These are phyloP conservation scores for Alternaria hordeiaustralica DNA, from an alignment of 2,329 filamentous ascomycete genomes.

Conservation along the genomic window DNA sequence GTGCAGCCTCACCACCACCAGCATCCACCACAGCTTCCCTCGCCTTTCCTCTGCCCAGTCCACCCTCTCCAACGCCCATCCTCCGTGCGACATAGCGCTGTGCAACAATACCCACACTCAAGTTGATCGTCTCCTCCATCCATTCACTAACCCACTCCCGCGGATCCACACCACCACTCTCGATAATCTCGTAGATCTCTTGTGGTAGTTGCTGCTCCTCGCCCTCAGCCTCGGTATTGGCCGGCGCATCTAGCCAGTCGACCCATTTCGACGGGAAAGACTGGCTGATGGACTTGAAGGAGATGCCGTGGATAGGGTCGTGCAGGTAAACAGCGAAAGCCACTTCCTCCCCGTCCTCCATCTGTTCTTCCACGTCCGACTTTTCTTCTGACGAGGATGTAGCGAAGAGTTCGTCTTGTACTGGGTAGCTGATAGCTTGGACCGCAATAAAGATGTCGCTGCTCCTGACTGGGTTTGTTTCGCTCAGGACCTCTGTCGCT, in stretches of 20 bases:
- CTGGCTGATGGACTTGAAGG: constrained; percentile 84
- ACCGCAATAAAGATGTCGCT: constrained; percentile 96
- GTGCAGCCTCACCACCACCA: constrained; percentile 66
- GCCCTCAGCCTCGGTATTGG: constrained; percentile 33
- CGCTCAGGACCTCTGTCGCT: constrained; percentile 78
- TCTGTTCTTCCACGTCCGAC: constrained; percentile 59
- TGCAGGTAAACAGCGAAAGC: constrained; percentile 80
- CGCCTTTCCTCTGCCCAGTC: constrained; percentile 63
- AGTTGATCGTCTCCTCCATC: constrained; percentile 84
- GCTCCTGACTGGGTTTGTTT: constrained; percentile 87
- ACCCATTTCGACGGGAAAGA: constrained; percentile 84
- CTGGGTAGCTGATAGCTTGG: constrained; percentile 77
- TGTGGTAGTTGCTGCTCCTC: constrained; percentile 71
- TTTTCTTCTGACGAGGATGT: constrained; percentile 61
- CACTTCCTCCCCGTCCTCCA: constrained; percentile 69
- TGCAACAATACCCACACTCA: constrained; percentile 84
- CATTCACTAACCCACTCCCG: constrained; percentile 97
- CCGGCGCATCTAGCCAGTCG: constrained; percentile 79
- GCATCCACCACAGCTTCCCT: constrained; percentile 62
- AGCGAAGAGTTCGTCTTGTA: constrained; percentile 71
- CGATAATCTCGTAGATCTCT: constrained; percentile 85
- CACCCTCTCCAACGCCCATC: constrained; percentile 94
- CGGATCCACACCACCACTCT: constrained; percentile 78
- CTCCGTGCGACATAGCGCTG: constrained; percentile 93
- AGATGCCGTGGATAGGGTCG: constrained; percentile 90